Conservation (phyloP, 2,329 filamentous ascomycete species). For the Exophiala viscosa region DNA sequence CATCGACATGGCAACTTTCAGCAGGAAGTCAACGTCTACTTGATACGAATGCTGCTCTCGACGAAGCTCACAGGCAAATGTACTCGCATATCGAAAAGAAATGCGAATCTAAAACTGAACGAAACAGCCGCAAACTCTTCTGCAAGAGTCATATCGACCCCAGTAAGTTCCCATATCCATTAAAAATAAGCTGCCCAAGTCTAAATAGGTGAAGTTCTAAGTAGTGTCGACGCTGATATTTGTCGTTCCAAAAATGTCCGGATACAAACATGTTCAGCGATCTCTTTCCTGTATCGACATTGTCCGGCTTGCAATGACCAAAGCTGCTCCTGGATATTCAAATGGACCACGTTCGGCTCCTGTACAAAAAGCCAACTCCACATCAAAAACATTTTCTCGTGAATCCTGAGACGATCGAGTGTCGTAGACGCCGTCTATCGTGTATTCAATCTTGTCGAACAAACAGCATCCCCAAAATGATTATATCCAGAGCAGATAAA, state of each 20-base stretch:
- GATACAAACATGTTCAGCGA: background rate
- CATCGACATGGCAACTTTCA: too few relatives aligned
- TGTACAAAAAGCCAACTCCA: constrained; percentile 1
- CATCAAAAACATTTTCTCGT: constrained; percentile 1
- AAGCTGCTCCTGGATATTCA: background rate
- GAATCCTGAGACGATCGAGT: constrained; percentile 4
- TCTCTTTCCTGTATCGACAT: background rate
- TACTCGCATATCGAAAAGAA: too few relatives aligned
- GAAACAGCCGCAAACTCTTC: too few relatives aligned
- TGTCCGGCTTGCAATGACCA: background rate
- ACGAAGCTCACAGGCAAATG: too few relatives aligned
- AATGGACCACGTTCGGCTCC: background rate
- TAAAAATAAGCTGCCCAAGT: constrained; percentile 4
- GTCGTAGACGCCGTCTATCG: background rate
- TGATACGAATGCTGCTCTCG: too few relatives aligned
- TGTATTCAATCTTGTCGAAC: background rate
- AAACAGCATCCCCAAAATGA: background rate
- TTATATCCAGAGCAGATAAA: constrained; percentile 18
- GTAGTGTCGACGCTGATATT: background rate
- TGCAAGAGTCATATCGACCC: too few relatives aligned
- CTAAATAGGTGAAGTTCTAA: constrained; percentile 6
- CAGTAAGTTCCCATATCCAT: background rate
- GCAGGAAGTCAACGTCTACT: too few relatives aligned
- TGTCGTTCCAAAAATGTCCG: background rate
- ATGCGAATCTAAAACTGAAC: too few relatives aligned